Conservation (phyloP, 257 asterid species). For the Solanum tarijense region DNA sequence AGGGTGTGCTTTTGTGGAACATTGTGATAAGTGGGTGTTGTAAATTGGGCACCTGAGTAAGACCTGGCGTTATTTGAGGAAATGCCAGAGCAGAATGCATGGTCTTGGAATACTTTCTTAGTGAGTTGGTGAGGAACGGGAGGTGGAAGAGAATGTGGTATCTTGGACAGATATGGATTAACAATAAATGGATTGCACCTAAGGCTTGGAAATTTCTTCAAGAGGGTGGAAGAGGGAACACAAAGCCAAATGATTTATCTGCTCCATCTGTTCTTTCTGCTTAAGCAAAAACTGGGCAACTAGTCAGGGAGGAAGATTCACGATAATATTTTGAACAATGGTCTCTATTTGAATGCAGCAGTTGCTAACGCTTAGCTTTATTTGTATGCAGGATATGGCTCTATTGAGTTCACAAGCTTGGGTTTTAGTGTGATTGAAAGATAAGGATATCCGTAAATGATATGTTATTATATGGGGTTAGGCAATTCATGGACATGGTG, state of each 20-base stretch:
- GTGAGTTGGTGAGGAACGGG: neutral
- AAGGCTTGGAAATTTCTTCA: neutral
- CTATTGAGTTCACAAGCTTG: neutral
- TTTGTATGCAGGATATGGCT: neutral
- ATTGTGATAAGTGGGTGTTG: neutral
- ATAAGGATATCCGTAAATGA: neutral
- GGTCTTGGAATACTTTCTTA: neutral
- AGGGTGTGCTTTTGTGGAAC: neutral
- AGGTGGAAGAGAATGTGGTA: neutral
- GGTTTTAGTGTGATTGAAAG: neutral
- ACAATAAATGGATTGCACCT: neutral
- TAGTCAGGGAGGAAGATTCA: neutral
- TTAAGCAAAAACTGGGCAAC: neutral
- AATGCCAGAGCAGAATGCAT: neutral
- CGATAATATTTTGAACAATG: neutral
- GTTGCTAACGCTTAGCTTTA: neutral
- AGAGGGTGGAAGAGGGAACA: neutral
- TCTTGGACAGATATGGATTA: neutral
- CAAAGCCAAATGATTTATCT: neutral
- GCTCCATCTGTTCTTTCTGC: neutral
- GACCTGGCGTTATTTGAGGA: neutral
- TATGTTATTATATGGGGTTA: neutral
- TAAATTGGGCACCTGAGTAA: neutral
- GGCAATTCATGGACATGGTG: neutral
- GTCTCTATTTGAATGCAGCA: neutral